Base-by-base conservation (phyloP, 2,329 filamentous ascomycete genomes). In the Spiromastix sp. region DNA sequence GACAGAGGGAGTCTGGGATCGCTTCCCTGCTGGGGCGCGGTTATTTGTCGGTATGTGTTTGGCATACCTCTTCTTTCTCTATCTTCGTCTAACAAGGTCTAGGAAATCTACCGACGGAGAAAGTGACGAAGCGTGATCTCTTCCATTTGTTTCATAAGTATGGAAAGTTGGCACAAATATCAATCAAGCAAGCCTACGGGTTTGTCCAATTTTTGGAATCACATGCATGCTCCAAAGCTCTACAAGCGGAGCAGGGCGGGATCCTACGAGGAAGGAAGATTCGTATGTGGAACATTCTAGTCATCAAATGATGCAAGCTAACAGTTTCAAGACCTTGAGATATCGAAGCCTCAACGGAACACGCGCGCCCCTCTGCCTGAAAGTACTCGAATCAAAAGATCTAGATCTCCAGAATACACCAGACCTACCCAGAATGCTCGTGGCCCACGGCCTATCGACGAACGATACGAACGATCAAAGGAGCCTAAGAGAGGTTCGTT, bases 121-220 rank as follows among this genome's bases (percentile, higher is more conserved):
- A 87, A 53, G 87, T 94, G 10, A 91, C 85, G 5, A 96, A 96
- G 61, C 77, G 82, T 45, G 87, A 96, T 59, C 77, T 96, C 6
- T 96, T 94, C 60, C 81, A 93, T 53, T 71, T 89, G 12, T 96
- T 98, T 54, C 78, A 86, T 52, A 73, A 71, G 38, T 87, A 85
- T 54, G 91, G 91, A 36, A 80, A 79, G 42, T 68, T 98, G 30
- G 89, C 87, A 2, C 91, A 98, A 56, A 91, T 96, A 41, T 93
- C 86, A 1, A 85, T 96, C 48, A 96, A 96, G 59, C 86, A 91
- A 46, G 87, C 87, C 2, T 96, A 94, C 59, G 91, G 91, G 2
- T 98, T 96, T 54, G 86, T 96, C 22, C 91, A 96, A 55, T 98
- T 93, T 46, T 72, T 94, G 45, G 79, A 85, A 19, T 65, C 78